Evolutionary conservation across 495 filamentous ascomycete species (phyloP), one percentile per base, ranked within the genome.

Genomic region (Patellaria atrata): DNA sequence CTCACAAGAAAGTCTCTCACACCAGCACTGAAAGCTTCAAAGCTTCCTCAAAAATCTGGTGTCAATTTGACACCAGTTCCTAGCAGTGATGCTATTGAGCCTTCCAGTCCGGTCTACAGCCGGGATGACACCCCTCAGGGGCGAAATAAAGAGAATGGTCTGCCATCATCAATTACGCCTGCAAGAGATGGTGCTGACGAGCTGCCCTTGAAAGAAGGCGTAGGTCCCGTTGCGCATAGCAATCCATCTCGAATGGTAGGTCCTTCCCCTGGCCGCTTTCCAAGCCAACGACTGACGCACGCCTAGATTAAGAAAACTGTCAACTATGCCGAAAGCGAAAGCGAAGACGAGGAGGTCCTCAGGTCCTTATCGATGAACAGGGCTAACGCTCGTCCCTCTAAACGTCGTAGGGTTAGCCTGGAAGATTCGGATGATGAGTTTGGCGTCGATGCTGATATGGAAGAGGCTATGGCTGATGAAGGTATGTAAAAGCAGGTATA

Each of bases 341-440:
- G 68, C 21, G 71, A 77, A 5, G 71, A 75, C 14, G 68, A 70
- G 20, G 68, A 71, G 1, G 59, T 63, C 5, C 55, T 60, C 43
- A 44, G 48, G 27, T 57, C 55, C 5, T 28, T 57, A 4, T 47
- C 50, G n/a, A 48, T 46, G 30, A 55, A 55, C 35, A 38, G 48
- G 5, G 40, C 37, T 14, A 56, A 54, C 30, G 37, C 50, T 5
- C 37, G 55, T 9, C 47, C 50, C 18, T 26, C 47, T 7, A 61
- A 55, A 39, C 45, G 51, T 18, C 42, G 52, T 26, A 51, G 42
- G 21, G 48, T 59, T 9, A 54, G 42, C 31, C 24, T 54, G 21
- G 59, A 61, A 13, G 77, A 80, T 16, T 70, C 73, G 25, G 77
- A 80, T 22, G 78, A 85, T 19, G 75, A 79, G n/a, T 84, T 83